These are phyloP conservation scores for Cordyceps pruinosa DNA, from an alignment of 2,329 filamentous ascomycete genomes.

Conservation along the genomic window DNA sequence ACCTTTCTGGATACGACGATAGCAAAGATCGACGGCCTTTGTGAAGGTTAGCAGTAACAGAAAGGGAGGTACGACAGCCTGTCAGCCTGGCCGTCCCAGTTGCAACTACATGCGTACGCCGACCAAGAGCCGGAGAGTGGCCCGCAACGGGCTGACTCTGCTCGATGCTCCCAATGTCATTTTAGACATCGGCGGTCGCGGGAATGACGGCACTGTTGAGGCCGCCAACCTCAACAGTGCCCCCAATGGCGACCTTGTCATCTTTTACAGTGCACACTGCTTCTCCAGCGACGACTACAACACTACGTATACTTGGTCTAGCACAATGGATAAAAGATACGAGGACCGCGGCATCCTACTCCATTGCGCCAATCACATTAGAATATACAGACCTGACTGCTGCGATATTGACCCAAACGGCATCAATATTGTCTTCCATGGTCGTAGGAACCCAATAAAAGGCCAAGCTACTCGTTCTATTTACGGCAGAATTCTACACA, in stretches of 20 bases:
- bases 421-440: slow-evolving; percentile 13
- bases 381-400: slow-evolving; percentile 9
- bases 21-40: slow-evolving; percentile 4
- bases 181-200: slow-evolving; percentile 5
- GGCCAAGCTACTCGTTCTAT: slow-evolving; percentile 3
- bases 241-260: slow-evolving; percentile 8
- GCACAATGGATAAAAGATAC: slow-evolving; percentile 4
- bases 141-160: slow-evolving; percentile 4
- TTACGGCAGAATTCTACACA: slow-evolving; percentile 4
- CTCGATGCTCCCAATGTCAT: slow-evolving; percentile 5
- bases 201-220: slow-evolving; percentile 11
- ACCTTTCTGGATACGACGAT: slow-evolving; percentile 8
- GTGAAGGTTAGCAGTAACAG: slow-evolving; percentile 11
- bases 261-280: slow-evolving; percentile 13
- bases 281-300: slow-evolving; percentile 11
- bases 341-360: slow-evolving; percentile 5
- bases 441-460: slow-evolving; percentile 1
- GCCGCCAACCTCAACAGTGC: slow-evolving; percentile 10
- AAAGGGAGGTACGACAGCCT: slow-evolving; percentile 11
- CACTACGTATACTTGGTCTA: slow-evolving; percentile 11
- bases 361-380: slow-evolving; percentile 2
- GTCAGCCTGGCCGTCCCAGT: slow-evolving; percentile 2
- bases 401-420: slow-evolving; percentile 13
- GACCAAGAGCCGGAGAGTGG: slow-evolving; percentile 12
- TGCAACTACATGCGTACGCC: slow-evolving; percentile 10